Base-by-base conservation (phyloP, 495 filamentous ascomycete species). In the Hyphodiscus hymeniophilus region DNA sequence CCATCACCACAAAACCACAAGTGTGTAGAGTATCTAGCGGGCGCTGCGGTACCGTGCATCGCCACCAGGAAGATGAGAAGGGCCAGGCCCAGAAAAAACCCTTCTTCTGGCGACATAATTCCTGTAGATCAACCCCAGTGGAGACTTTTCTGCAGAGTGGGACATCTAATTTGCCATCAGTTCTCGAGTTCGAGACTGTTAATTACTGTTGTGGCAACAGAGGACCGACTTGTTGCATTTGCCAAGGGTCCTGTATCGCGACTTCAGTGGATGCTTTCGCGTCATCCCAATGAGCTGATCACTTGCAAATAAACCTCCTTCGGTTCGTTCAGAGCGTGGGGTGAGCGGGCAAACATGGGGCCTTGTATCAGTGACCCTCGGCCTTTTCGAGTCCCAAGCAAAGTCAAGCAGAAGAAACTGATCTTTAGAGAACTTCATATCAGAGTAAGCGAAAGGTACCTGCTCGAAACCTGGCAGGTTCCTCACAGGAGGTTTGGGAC, bases 201-300 rank as follows among this genome's bases (percentile, higher is more conserved):
- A n/a, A n/a, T n/a, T 39, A 28, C 10, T 16, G 22, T 12, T 11
- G 15, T 43, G 5, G 21, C 7, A 15, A 26, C 18, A 20, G 16
- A 11, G 1, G 17, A 35, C 21, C n/a, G 15, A n/a, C 6, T 12
- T 18, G 4, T 34, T 45, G 42, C 18, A 13, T n/a, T 38, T 12
- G n/a, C 22, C 34, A 26, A 13, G 26, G 47, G 34, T 38, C 33
- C 33, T 31, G 28, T 23, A 43, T 50, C 31, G 40, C 47, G 40
- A 50, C 47, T 44, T 50, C 31, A 8, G n/a, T 5, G 21, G 38
- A 43, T 24, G 21, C 7, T 10, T 16, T 50, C 47, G 40, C 47
- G 47, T 44, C 38, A 50, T 50, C 39, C 10, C 11, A 13, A n/a
- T 15, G 33, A 17, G 16, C 38, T 4, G 4, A 28, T 22, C n/a